Base-by-base conservation (phyloP, 768 basidiomycete species). In the Macrolepiota fuliginosa region DNA sequence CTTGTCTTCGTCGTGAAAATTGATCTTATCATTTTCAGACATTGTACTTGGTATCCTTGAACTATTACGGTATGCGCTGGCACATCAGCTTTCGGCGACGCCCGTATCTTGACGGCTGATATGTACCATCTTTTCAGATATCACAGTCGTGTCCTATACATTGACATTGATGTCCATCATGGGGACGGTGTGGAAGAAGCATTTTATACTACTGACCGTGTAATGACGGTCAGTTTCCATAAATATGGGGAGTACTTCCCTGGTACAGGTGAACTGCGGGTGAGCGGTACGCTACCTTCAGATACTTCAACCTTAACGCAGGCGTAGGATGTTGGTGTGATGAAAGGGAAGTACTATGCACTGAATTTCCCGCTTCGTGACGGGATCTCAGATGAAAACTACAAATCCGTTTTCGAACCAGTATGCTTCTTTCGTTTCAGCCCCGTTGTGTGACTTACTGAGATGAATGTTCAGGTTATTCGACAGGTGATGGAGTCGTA, bases 211-310 rank as follows among this genome's bases (percentile, higher is more conserved):
- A 98, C 97, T 22, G 96, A 99, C 72, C 84, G 97, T 47, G 97
- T 99, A 60, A 98, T 98, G 97, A 98, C 96, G 0, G 89, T 89
- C 69, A 95, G 92, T 67, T 97, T 98, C 76, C 97, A 99, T 73
- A 98, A 98, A 74, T 99, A 98, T 65, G 97, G 97, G 36, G 97
- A 99, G 74, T 99, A 91, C 74, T 99, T 99, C 74, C 97, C 97
- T 27, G 97, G 97, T 45, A 99, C 97, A 5, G 97, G 97, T n/a
- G 96, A 97, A 74, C 79, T 97, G 42, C 83, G 96, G 66, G 93
- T 93, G 70, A 66, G 87, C 71, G 35, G 29, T 19, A 61, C 51
- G 32, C 25, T 59, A 50, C 56, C 47, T 35, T 50, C 27, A 35
- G 9, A 36, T 12, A 11, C 17, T 61, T 55, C 54, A 32, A 55